Evolutionary conservation across 768 basidiomycete genomes (phyloP), one percentile per base, ranked within the genome.

Genomic region (Psilocybe sp.): DNA sequence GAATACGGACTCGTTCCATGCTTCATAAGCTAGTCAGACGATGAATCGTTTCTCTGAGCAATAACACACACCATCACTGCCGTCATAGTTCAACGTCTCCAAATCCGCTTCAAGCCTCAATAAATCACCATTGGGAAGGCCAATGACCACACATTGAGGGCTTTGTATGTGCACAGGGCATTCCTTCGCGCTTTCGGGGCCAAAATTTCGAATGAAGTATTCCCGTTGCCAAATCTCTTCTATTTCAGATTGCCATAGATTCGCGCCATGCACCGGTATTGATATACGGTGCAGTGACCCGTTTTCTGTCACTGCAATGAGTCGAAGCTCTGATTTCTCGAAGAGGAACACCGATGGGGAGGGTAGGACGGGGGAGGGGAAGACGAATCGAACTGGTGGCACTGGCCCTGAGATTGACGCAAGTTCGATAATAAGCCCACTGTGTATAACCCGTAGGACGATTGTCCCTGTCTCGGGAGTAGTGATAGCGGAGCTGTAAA

Each of bases 241-340:
- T 11, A 69, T 66, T 48, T 79, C 74, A 54, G 77, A 72, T 40
- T 75, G 70, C 87, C 87, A 89, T 44, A 87, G 66, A 16, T 79
- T 70, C 38, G 71, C 67, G 15, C 73, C 74, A 44, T 74, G 71
- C 14, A 85, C 57, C 6, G 90, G 85, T 43, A 95, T 69, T 1
- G 84, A 75, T 20, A 93, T 55, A 38, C 87, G 82, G 64, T 85
- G 89, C 13, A 95, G 72, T 8, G 88, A 89, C 2, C 87, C 89
- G 10, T 75, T 70, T 42, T 71, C 65, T 0, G 89, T 87, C 19
- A 87, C 76, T 0, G 79, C 82, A 23, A 92, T 61, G n/a, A 95
- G 64, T 60, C 91, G 87, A 9, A 94, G 65, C 56, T 84, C 78
- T 0, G 68, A 64, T 23, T 73, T 64, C 42, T 75, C 70, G 67